Base-by-base conservation (phyloP, 2,329 filamentous ascomycete genomes). In the Pezicula carpinea region DNA sequence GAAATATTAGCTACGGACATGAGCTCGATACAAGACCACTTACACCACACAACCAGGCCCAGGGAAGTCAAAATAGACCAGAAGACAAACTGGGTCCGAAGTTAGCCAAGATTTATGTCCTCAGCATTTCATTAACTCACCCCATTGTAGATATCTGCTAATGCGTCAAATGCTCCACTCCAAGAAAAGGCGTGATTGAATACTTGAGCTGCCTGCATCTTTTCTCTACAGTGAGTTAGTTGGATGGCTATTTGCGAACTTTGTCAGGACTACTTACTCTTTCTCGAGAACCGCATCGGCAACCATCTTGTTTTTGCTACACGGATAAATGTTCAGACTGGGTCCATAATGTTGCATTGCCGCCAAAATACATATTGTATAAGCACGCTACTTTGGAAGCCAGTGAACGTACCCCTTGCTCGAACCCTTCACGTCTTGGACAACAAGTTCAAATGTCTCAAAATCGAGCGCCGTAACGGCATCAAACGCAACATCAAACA, bases 371-470 rank as follows among this genome's bases (percentile, higher is more conserved):
- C 46, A 58, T 66, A 69, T 65, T 75, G 74, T 75, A 73, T 72
- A 79, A 76, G 54, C 57, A 72, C 23, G 73, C 80, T 91, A 96
- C 75, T 82, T 89, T 59, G 92, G 92, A 79, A 96, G 90, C 86
- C 86, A 86, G 73, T 84, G 82, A 73, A 99, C 93, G 80, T 99
- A 99, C 93, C 92, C 91, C 88, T 92, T 91, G 76, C 87, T 93
- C 64, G 85, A 72, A 55, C 90, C 91, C 73, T 90, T 92, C 57
- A 91, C 79, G 72, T 97, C 92, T 73, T 82, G 89, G 55, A 99
- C 77, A 58, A 90, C 77, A 61, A 99, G 73, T 67, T 97, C 92
- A 64, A 97, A 87, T 46, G 85, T 82, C 53, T 83, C 77, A 72
- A 97, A 99, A 72, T 99, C 93, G 60, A 95, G 73, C 48, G 89